Conservation (phyloP, 1,284 basidiomycete genomes). For the Ustilago esculenta region DNA sequence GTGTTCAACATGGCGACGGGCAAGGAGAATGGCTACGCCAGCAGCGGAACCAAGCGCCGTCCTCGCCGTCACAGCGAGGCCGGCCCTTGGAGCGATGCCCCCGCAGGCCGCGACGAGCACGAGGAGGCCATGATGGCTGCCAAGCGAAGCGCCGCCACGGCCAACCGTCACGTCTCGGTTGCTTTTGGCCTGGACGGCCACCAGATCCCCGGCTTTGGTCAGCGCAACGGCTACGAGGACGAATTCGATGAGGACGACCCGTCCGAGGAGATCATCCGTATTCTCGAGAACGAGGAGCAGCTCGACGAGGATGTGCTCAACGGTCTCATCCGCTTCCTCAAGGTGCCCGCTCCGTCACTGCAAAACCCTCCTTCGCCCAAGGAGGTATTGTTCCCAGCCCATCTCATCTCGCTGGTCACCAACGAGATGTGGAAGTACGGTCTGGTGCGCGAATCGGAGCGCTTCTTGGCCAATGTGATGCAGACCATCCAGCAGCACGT, state of each 20-base stretch:
- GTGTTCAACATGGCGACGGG: conserved; percentile 63
- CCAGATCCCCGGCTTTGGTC: conserved; percentile 52
- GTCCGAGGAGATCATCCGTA: conserved; percentile 90
- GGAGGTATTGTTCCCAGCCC: conserved; percentile 99
- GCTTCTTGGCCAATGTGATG: conserved; percentile 99
- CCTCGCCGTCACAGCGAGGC: conserved; percentile 86
- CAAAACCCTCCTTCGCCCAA: conserved; percentile 92
- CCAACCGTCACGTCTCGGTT: conserved; percentile 88
- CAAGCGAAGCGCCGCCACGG: conserved; percentile 76
- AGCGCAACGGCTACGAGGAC: conserved; percentile 52
- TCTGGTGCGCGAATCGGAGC: conserved; percentile 93
- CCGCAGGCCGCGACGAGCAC: conserved; percentile 73
- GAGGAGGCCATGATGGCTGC: conserved; percentile 81
- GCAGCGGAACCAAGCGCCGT: conserved; percentile 52
- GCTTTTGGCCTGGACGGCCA: conserved; percentile 71
- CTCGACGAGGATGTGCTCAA: conserved; percentile 94
- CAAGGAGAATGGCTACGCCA: conserved; percentile 51
- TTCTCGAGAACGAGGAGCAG: conserved; percentile 89
- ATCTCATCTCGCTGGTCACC: conserved; percentile 93
- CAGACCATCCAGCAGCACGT: conserved; percentile 96
- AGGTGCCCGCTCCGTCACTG: conserved; percentile 89
- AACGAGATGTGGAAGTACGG: conserved; percentile 99
- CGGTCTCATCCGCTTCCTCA: conserved; percentile 87
- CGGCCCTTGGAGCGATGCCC: conserved; percentile 77
- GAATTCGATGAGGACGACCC: conserved; percentile 76